A percentile compares a stretch with the other conserved stretches of the same genome.
Conservation (phyloP, 75 land plant species). For the Isoetes taiwanensis region DNA sequence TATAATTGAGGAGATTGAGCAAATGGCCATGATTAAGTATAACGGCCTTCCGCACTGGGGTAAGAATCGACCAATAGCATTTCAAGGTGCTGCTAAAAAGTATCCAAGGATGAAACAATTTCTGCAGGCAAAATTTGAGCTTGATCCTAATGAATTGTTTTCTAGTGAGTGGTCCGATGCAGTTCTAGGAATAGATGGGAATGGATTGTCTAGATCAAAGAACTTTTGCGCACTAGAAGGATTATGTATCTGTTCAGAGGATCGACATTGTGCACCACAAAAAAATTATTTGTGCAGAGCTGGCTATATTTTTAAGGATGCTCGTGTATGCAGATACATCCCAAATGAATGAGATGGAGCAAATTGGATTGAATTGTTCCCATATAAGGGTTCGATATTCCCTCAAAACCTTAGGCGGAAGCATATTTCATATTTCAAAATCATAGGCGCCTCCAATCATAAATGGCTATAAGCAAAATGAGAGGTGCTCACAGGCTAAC, state of each 20-base stretch:
- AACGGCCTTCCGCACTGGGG: not conserved
- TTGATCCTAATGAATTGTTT: not conserved
- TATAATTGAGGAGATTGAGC: slow-evolving; percentile 1
- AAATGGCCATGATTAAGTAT: slow-evolving; percentile 4
- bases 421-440: too few relatives aligned
- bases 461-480: too few relatives aligned
- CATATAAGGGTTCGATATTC: too few relatives aligned
- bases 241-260: not conserved
- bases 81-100: too few relatives aligned
- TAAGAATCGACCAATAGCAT: not conserved
- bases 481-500: too few relatives aligned
- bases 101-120: too few relatives aligned
- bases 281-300: not conserved
- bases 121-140: not conserved
- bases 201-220: too few relatives aligned
- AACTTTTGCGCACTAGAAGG: not conserved
- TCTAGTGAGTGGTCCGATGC: slow-evolving; percentile 5
- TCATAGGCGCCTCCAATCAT: too few relatives aligned
- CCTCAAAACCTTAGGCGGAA: too few relatives aligned
- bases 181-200: not conserved
- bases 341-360: too few relatives aligned
- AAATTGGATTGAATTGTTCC: too few relatives aligned
- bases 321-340: too few relatives aligned
- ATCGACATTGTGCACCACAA: not conserved
- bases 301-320: not conserved